Evolutionary conservation across 768 basidiomycete species (phyloP), one percentile per base, ranked within the genome.

Genomic region (Xerocomus brunneocitrinus): DNA sequence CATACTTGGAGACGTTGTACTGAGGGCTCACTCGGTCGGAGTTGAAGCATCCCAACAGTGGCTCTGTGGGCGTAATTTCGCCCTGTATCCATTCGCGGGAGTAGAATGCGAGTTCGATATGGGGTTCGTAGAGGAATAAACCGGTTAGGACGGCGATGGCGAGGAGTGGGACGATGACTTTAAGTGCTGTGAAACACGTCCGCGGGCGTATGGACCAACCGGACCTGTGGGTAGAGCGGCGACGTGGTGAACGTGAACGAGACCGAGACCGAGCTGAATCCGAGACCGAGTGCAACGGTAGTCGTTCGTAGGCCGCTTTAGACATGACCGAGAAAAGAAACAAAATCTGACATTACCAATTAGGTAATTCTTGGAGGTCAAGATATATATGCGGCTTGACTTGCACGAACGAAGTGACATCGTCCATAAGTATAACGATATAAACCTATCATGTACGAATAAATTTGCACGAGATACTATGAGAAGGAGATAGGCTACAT

Each of bases 21-120:
- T 65, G 58, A 4, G 82, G 66, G 49, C 85, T 83, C 51, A 89
- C 76, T 42, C 77, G 78, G 13, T 72, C 66, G 2, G 80, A 72
- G 53, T 84, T 71, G 71, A 92, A 93, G 69, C 94, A 97, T 2
- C 87, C 88, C 1, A 82, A 68, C 14, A 92, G 76, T 0, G 84
- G 83, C 5, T 73, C 71, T 5, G 89, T 67, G 9, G 78, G 69
- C n/a, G 81, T 74, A n/a, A 95, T 80, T 60, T 93, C 87, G 39
- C 74, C 67, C 38, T 78, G 72, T 44, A 94, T 76, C 91, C 94
- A 97, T 38, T 74, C 73, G 27, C 87, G 80, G 31, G 78, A 76
- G 71, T 91, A 94, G 62, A 92, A 81, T 25, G 86, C 75, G 39
- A 95, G 71, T 70, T 97, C 94, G 62, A 97, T 72, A 70, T 97